Percentiles rank a stretch among this genome's conserved stretches.
Conservation (phyloP, 2,329 filamentous ascomycete genomes). For the Pestalotiopsis sp. region DNA sequence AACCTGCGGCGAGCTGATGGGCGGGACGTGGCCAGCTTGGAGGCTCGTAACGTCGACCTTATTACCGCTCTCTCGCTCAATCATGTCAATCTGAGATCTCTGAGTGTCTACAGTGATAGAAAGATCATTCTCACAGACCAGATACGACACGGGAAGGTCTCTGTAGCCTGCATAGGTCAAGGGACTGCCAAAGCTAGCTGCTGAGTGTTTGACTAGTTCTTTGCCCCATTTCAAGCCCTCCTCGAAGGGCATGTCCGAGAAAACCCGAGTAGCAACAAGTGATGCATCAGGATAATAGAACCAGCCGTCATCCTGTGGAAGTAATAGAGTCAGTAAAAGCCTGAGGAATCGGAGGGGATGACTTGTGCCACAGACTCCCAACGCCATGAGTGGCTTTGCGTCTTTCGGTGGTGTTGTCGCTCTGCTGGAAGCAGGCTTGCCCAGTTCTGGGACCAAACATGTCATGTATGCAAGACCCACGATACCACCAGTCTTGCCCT, state of each 20-base stretch:
- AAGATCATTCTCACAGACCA: slow-evolving; percentile 39
- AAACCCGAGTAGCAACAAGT: slow-evolving; percentile 17
- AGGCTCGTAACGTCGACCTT: slow-evolving; percentile 41
- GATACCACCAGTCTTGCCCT: slow-evolving; percentile 41
- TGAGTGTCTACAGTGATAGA: slow-evolving; percentile 34
- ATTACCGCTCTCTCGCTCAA: slow-evolving; percentile 28
- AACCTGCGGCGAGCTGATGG: slow-evolving; percentile 26
- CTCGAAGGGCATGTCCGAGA: slow-evolving; percentile 30
- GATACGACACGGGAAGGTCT: slow-evolving; percentile 41
- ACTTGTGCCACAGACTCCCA: slow-evolving; percentile 12
- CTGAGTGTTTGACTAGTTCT: slow-evolving; percentile 32
- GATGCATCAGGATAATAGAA: slow-evolving; percentile 22
- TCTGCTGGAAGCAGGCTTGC: slow-evolving; percentile 19
- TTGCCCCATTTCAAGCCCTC: slow-evolving; percentile 19
- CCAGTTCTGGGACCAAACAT: slow-evolving; percentile 26
- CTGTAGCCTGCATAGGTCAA: slow-evolving; percentile 43
- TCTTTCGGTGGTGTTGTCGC: neutral
- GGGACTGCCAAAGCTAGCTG: slow-evolving; percentile 32
- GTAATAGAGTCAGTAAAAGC: neutral
- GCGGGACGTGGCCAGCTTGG: slow-evolving; percentile 37
- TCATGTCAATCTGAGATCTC: slow-evolving; percentile 30
- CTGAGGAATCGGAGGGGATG: neutral
- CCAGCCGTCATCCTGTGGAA: slow-evolving; percentile 30
- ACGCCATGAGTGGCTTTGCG: neutral
- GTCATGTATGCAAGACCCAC: slow-evolving; percentile 35